Evolutionary conservation across 1,139 yeast genomes (phyloP).

Genomic region (Chernovozyma aurita): DNA sequence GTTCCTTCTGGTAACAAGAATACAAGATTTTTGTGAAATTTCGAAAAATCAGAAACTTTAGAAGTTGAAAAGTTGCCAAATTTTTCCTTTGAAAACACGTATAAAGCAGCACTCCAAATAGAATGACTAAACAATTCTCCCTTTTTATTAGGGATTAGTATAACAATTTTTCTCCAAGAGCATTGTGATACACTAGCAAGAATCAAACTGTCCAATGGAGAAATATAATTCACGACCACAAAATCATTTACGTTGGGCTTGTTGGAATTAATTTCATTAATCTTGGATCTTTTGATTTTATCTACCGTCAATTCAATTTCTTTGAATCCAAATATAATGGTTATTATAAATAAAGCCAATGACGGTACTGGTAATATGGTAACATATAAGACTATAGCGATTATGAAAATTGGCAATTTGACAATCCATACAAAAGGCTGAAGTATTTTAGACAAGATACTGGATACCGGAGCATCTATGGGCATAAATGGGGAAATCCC

Average conservation of each 20-base stretch:
- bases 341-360: slow-evolving; percentile 13
- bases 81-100: slow-evolving; percentile 23
- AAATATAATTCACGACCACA: slow-evolving; percentile 48
- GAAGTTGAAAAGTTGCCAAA: slow-evolving; percentile 7
- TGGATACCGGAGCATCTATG: slow-evolving; percentile 13
- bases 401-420: slow-evolving; percentile 25
- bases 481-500: slow-evolving; percentile 82
- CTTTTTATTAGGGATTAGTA: slow-evolving; percentile 40
- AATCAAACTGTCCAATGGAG: slow-evolving; percentile 51
- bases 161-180: slow-evolving; percentile 25
- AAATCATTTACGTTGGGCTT: slow-evolving; percentile 41
- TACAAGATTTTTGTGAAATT: slow-evolving; percentile 30
- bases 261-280: slow-evolving; percentile 22
- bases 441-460: slow-evolving; percentile 8
- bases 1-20: slow-evolving; percentile 65
- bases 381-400: slow-evolving; percentile 10
- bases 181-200: slow-evolving; percentile 26
- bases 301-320: slow-evolving; percentile 42
- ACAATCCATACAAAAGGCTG: slow-evolving; percentile 15
- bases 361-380: slow-evolving; percentile 15
- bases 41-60: slow-evolving; percentile 16
- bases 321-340: slow-evolving; percentile 22
- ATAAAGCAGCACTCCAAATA: slow-evolving; percentile 29
- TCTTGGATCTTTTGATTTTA: slow-evolving; percentile 47
- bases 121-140: slow-evolving; percentile 36